Percentiles rank a stretch among this genome's conserved stretches.
phyloP scores from a whole-genome alignment of 163 green algal genomes.

The Prototheca wickerhamii region DNA sequence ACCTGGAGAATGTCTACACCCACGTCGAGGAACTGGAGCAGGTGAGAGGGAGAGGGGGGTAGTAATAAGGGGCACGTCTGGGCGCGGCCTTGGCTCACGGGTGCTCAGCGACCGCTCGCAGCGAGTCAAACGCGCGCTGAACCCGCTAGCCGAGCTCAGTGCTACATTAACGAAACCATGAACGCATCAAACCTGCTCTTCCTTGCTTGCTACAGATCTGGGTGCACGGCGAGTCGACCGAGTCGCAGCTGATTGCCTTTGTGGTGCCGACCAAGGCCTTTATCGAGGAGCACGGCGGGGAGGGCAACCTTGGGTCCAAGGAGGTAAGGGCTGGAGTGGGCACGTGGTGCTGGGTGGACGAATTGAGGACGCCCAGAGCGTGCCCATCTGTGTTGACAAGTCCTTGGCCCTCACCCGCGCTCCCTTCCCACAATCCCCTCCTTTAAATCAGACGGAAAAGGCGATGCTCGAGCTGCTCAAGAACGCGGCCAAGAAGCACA shows the following conservation, averaged over 20 bases:
- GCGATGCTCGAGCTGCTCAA: no score
- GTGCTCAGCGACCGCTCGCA: no score
- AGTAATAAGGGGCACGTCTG: background rate
- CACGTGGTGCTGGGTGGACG: background rate
- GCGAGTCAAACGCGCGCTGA: background rate
- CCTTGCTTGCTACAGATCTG: conserved; percentile 63
- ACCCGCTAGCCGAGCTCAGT: background rate
- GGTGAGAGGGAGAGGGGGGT: background rate
- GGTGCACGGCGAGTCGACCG: conserved; percentile 67
- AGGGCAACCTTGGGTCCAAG: background rate
- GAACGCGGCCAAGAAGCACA: no score
- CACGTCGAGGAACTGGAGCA: conserved; percentile 60
- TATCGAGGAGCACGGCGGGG: background rate
- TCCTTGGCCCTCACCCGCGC: no score
- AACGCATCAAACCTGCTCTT: background rate
- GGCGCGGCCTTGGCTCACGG: no score
- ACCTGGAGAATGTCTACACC: conserved; percentile 84
- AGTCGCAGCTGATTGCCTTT: conserved; percentile 43
- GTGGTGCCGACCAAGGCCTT: conserved; percentile 26
- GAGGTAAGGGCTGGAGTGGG: background rate
- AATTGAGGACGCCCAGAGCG: no score
- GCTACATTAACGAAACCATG: background rate
- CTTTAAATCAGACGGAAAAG: no score
- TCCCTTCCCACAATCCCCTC: no score
- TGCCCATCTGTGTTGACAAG: no score